Evolutionary conservation across 2,329 filamentous ascomycete species (phyloP).

Genomic region (Cercospora janseana): DNA sequence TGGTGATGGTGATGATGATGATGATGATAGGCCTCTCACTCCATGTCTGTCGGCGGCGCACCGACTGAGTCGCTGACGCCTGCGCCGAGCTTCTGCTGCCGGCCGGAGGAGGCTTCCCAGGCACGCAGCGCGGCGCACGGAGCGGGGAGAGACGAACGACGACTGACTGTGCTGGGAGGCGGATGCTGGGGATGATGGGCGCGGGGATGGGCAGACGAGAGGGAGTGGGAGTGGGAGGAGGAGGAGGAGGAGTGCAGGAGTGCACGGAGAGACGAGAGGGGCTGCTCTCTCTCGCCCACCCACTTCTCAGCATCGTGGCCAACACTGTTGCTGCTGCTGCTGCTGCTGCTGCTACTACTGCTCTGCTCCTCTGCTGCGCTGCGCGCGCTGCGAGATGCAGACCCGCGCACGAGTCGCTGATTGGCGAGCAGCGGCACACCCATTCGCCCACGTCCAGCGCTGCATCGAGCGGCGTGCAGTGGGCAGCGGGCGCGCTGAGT

Average conservation of each 20-base stretch:
- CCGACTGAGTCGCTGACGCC: constrained; percentile 1
- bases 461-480: constrained; percentile 4
- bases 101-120: background rate
- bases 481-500: background rate
- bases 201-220: background rate
- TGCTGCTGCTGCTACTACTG: too few relatives aligned
- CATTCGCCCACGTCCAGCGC: background rate
- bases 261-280: too few relatives aligned
- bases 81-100: constrained; percentile 9
- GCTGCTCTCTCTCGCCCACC: too few relatives aligned
- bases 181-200: background rate
- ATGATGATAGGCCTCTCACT: too few relatives aligned
- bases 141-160: too few relatives aligned
- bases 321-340: too few relatives aligned
- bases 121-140: too few relatives aligned
- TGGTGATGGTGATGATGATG: too few relatives aligned
- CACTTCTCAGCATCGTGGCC: too few relatives aligned
- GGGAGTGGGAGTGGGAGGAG: too few relatives aligned
- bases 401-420: constrained; percentile 10
- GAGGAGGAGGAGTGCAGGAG: too few relatives aligned
- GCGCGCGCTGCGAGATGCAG: background rate
- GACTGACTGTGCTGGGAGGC: background rate
- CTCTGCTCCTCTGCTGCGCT: background rate
- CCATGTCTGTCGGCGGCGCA: constrained; percentile 3
- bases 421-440: background rate